phyloP scores from a whole-genome alignment of 1,139 yeast species.

The Saccharomyces uvarum region DNA sequence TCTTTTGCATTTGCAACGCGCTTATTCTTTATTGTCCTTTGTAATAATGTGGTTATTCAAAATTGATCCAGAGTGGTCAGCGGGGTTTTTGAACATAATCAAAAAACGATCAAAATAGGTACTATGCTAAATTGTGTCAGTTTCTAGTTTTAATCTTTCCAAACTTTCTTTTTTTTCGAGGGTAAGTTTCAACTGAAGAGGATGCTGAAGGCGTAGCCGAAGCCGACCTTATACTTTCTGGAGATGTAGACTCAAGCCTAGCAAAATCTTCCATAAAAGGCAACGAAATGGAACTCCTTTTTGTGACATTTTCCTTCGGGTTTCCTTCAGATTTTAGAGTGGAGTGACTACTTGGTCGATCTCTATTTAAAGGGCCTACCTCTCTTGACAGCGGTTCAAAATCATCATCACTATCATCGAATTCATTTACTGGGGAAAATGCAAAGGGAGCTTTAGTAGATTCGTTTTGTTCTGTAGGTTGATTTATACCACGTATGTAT shows the following conservation, averaged over 20 bases:
- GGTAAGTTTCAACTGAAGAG: background rate
- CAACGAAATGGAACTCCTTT: background rate
- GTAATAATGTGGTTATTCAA: no score
- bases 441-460: background rate
- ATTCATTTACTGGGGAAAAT: background rate
- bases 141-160: constrained; percentile 7
- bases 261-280: background rate
- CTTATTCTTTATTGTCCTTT: no score
- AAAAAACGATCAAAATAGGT: background rate
- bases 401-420: background rate
- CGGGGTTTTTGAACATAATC: background rate
- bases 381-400: background rate
- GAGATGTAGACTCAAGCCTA: background rate
- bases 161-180: constrained; percentile 8
- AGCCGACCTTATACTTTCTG: background rate
- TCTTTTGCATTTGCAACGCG: no score
- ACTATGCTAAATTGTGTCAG: background rate
- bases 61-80: background rate
- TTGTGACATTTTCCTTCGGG: background rate
- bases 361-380: background rate
- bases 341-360: background rate
- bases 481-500: background rate
- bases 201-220: background rate
- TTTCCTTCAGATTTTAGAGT: background rate
- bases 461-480: background rate